phyloP scores from a whole-genome alignment of 768 basidiomycete genomes.

The Pisolithus tinctorius region DNA sequence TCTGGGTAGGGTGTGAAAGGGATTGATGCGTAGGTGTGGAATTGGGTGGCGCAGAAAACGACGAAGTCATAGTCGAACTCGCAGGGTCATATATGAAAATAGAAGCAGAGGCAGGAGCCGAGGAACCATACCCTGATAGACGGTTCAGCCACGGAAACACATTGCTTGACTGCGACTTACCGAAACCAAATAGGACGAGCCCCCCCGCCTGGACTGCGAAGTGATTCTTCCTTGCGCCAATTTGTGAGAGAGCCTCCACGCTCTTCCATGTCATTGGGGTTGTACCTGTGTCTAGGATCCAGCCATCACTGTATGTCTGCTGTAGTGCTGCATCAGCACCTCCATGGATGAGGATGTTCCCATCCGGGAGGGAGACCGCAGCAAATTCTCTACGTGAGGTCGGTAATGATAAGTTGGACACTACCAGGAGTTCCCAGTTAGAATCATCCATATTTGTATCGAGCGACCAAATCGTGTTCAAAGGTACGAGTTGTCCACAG shows the following conservation, averaged over 20 bases:
- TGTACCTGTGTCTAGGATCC: slow-evolving; percentile 55
- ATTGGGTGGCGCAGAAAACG: slow-evolving; percentile 32
- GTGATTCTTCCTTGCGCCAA: slow-evolving; percentile 69
- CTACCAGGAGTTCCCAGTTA: slow-evolving; percentile 44
- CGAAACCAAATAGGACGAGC: slow-evolving; percentile 71
- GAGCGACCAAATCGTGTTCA: slow-evolving; percentile 56
- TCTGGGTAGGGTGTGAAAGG: slow-evolving; percentile 29
- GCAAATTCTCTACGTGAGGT: slow-evolving; percentile 59
- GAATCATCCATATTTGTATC: slow-evolving; percentile 44
- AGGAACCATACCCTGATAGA: slow-evolving; percentile 24
- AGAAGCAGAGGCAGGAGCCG: slow-evolving; percentile 38
- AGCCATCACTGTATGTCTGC: slow-evolving; percentile 57
- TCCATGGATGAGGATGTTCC: slow-evolving; percentile 69
- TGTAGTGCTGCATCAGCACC: slow-evolving; percentile 58
- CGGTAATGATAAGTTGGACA: slow-evolving; percentile 40
- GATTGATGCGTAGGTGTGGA: slow-evolving; percentile 27
- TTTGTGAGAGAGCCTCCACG: slow-evolving; percentile 42
- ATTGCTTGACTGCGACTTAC: slow-evolving; percentile 35
- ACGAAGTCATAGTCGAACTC: slow-evolving; percentile 33
- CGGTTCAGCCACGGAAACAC: slow-evolving; percentile 19
- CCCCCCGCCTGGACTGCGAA: slow-evolving; percentile 56
- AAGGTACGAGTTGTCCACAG: slow-evolving; percentile 40
- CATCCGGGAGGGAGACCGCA: slow-evolving; percentile 41
- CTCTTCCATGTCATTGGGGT: slow-evolving; percentile 55
- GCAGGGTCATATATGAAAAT: slow-evolving; percentile 46